Base-by-base conservation (phyloP, 75 land plant species). In the Larix kaempferi region DNA sequence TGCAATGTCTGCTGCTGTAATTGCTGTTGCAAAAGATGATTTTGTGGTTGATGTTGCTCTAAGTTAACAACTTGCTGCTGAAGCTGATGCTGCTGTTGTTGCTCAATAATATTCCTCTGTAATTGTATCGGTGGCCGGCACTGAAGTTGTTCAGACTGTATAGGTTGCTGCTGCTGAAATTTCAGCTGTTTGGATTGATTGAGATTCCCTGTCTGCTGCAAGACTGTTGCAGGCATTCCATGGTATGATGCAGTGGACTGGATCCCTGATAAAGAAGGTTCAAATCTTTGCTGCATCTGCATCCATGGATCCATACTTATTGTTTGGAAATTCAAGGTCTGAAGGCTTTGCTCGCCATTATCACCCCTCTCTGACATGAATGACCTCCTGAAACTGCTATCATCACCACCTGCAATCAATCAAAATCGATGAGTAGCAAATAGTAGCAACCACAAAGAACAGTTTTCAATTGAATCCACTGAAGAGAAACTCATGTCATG, bases 241-340 rank as follows among this genome's bases (percentile, higher is more conserved):
- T 89, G 89, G 73, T 88, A 92, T 8, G 77, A 92, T 8, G 77
- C 57, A 55, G 83, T 69, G 71, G 87, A 55, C 84, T 88, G 79
- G 61, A 80, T 13, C 78, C 88, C 54, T 10, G 54, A 11, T 78
- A 77, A 67, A 37, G 80, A 63, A 25, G 92, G 73, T 71, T 89
- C 94, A 57, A 85, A 77, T 74, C 91, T 94, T 69, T 91, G 92
- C 77, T 86, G 86, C 74, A 77, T 77, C 27, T 86, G 87, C 91
- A 91, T 83, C 98, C 95, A 94, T 3, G 98, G 85, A 58, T 89
- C 65, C 81, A 96, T 78, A 15, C 91, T 94, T 49, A 49, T 49
- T 44, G 80, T 72, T 64, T 83, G 88, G 54, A 88, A 89, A 77
- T 89, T 89, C 59, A 89, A 54, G 16, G 83, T 62, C 14, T 81